These are phyloP conservation scores for Rubroboletus pulcherrimus DNA, from an alignment of 768 basidiomycete species.

Conservation along the genomic window DNA sequence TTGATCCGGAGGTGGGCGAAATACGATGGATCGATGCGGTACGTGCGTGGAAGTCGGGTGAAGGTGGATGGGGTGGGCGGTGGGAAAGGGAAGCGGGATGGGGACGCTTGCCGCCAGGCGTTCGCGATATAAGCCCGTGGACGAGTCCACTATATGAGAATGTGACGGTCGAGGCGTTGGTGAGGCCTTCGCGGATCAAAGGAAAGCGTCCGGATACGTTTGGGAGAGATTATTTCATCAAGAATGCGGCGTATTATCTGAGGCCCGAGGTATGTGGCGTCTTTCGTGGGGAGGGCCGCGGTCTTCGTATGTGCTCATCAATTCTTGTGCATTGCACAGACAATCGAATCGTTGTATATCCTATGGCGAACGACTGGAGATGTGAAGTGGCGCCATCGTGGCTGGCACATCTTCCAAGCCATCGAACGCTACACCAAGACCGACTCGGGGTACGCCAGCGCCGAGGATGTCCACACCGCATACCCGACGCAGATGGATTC, in stretches of 20 bases:
- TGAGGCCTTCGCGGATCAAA: background rate
- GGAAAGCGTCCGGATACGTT: background rate
- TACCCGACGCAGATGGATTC: constrained; percentile 41
- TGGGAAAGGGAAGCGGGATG: constrained; percentile 24
- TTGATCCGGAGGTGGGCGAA: constrained; percentile 3
- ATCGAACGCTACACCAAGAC: constrained; percentile 59
- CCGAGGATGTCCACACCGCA: constrained; percentile 42
- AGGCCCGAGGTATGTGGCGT: constrained; percentile 60
- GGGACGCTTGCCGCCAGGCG: constrained; percentile 48
- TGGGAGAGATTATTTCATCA: constrained; percentile 52
- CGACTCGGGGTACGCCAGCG: constrained; percentile 54
- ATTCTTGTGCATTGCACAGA: constrained; percentile 36
- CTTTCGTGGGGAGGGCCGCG: no score
- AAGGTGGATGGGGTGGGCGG: no score
- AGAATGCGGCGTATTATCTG: constrained; percentile 48
- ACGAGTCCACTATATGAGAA: constrained; percentile 1
- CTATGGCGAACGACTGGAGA: constrained; percentile 71
- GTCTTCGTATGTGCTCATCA: background rate
- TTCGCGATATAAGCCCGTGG: constrained; percentile 34
- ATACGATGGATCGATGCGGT: constrained; percentile 32
- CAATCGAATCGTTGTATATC: constrained; percentile 68
- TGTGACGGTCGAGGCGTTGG: background rate
- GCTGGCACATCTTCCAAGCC: constrained; percentile 67
- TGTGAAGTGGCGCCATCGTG: constrained; percentile 62
- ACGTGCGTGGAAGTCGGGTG: constrained; percentile 40